A percentile compares a stretch with the other conserved stretches of the same genome.
Evolutionary conservation across 768 basidiomycete species (phyloP).

Genomic region (Erythrobasidium yunnanense): DNA sequence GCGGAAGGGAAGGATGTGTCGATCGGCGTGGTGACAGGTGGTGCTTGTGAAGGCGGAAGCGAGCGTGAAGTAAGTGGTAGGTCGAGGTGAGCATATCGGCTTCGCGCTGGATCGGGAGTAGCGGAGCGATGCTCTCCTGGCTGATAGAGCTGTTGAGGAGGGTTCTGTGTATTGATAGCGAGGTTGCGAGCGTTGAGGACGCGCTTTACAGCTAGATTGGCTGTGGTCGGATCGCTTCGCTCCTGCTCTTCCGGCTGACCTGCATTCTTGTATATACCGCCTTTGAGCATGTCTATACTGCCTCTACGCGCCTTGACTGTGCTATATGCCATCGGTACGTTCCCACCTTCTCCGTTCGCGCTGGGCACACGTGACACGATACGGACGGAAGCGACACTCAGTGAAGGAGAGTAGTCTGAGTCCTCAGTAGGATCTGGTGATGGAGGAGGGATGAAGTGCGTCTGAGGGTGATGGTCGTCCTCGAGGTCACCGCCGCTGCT

Average conservation of each 20-base stretch:
- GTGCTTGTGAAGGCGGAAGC: neutral
- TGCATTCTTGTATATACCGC: neutral
- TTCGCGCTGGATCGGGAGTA: neutral
- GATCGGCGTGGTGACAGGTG: neutral
- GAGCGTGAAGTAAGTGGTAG: conserved; percentile 5
- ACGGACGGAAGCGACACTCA: neutral
- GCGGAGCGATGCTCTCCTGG: conserved; percentile 5
- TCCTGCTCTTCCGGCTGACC: neutral
- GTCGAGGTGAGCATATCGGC: neutral
- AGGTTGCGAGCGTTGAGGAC: conserved; percentile 25
- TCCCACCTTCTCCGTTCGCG: no score
- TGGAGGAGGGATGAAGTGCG: neutral
- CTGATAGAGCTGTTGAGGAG: neutral
- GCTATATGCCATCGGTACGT: neutral
- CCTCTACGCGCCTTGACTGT: neutral
- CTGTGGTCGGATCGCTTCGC: neutral
- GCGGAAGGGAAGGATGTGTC: conserved; percentile 6
- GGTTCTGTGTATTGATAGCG: neutral
- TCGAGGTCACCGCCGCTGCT: neutral
- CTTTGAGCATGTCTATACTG: neutral
- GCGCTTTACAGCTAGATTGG: neutral
- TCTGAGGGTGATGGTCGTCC: neutral
- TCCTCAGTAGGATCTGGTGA: neutral
- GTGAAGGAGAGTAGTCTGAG: neutral
- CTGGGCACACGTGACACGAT: neutral